These are phyloP conservation scores for Ascoidea asiatica DNA, from an alignment of 805 yeast genomes.

Conservation along the genomic window DNA sequence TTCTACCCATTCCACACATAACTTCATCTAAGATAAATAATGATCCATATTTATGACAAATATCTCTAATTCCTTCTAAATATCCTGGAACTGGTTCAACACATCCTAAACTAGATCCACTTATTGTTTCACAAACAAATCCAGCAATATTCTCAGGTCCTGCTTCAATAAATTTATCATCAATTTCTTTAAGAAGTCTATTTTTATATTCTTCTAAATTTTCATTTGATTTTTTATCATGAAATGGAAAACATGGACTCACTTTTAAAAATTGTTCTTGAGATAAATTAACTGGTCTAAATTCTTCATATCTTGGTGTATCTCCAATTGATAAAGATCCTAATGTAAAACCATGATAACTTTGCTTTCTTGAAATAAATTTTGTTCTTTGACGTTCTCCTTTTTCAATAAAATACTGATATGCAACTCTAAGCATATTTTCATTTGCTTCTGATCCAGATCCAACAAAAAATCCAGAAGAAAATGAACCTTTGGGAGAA, in stretches of 20 bases:
- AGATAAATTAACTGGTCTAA: not conserved
- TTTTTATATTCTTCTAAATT: constrained; percentile 25
- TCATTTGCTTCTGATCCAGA: constrained; percentile 60
- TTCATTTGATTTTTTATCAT: constrained; percentile 18
- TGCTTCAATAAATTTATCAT: constrained; percentile 24
- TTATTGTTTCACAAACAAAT: constrained; percentile 30
- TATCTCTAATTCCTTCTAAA: constrained; percentile 28
- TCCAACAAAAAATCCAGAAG: constrained; percentile 32
- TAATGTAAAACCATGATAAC: constrained; percentile 36
- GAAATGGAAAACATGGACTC: constrained; percentile 17
- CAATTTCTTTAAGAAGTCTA: constrained; percentile 26
- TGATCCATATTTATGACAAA: constrained; percentile 38
- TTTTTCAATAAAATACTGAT: constrained; percentile 28
- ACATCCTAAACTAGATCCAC: constrained; percentile 34
- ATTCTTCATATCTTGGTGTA: constrained; percentile 19
- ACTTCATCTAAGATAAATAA: constrained; percentile 38
- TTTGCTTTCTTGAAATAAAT: constrained; percentile 29
- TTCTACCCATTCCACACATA: constrained; percentile 43
- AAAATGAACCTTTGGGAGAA: constrained; percentile 30
- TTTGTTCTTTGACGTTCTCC: constrained; percentile 29
- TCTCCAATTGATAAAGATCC: constrained; percentile 31
- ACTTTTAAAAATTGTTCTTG: constrained; percentile 12
- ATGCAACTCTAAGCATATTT: constrained; percentile 45
- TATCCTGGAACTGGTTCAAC: constrained; percentile 30
- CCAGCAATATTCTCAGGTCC: constrained; percentile 31